phyloP scores from a whole-genome alignment of 108 stramenopile genomes.

The Nitzschia putrida region DNA sequence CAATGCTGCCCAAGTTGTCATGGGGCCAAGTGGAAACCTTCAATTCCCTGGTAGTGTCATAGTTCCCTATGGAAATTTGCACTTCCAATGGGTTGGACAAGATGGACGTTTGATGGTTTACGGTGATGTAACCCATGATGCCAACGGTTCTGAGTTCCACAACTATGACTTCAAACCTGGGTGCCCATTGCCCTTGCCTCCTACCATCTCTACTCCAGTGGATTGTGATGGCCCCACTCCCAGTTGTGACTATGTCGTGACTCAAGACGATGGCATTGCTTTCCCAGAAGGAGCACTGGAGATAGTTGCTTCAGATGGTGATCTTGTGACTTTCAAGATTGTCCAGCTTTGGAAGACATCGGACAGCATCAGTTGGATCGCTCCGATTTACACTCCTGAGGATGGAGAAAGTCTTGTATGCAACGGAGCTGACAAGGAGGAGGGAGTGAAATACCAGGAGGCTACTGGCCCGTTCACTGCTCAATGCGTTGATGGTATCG shows the following conservation, averaged over 20 bases:
- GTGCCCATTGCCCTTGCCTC: constrained; percentile 11
- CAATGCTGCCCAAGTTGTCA: constrained; percentile 15
- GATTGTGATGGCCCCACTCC: background rate
- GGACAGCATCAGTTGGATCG: background rate
- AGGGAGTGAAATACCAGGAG: no score
- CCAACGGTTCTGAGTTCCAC: constrained; percentile 32
- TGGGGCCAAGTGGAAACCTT: constrained; percentile 13
- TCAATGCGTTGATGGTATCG: no score
- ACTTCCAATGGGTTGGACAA: constrained; percentile 18
- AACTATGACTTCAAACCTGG: constrained; percentile 24
- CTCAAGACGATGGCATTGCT: background rate
- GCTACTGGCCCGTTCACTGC: no score
- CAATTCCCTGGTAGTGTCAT: constrained; percentile 25
- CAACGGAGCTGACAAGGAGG: no score
- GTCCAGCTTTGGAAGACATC: background rate
- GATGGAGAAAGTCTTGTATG: no score
- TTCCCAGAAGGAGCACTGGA: background rate
- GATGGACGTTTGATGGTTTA: constrained; percentile 23
- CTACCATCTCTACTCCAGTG: background rate
- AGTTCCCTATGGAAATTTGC: constrained; percentile 18
- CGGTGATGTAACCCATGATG: constrained; percentile 19
- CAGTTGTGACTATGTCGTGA: no score
- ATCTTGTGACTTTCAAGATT: no score
- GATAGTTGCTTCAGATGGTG: no score
- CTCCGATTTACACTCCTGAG: background rate